Base-by-base conservation (phyloP, 768 basidiomycete species). In the Tephrocybe sp. region DNA sequence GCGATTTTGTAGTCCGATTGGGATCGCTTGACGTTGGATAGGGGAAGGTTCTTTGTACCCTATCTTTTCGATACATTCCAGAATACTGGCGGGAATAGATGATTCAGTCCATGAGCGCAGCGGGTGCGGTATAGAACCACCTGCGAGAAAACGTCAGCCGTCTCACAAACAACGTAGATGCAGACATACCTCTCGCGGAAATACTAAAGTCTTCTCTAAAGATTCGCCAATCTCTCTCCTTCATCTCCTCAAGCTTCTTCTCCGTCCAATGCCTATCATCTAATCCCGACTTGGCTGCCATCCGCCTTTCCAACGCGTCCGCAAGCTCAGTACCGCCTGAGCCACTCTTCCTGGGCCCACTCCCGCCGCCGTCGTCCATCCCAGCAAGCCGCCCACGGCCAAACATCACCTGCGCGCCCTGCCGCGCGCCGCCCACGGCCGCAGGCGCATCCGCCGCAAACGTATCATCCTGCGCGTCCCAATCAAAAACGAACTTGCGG, bases 241-340 rank as follows among this genome's bases (percentile, higher is more conserved):
- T 92, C 87, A 99, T 98, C 70, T 98, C 94, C 3, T 77, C 66
- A 36, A 98, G 72, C 1, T 86, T 81, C 68, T 99, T 99, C 13
- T 98, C 95, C 0, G 92, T 88, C 97, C 97, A 99, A 72, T 99
- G 97, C 52, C 95, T 78, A 66, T 98, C 97, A 65, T 98, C 96
- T 48, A 90, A 74, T 4, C 89, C 90, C 41, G 79, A 73, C 71
- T 89, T 89, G 52, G 82, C 82, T 10, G 92, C 91, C 65, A 82
- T 84, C 52, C 91, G 74, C 52, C 92, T 73, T 68, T 96, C 95
- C 69, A 92, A 78, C 9, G 84, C 72, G 67, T 96, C 93, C 16
- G 86, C 89, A 48, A 91, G 77, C 55, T 86, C 83, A 41, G 62
- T 63, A 19, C 72, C 59, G 31, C 65, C 68, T 20, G 55, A 60